These are phyloP conservation scores for Betula pendula DNA, from an alignment of 306 rosid species.

Conservation along the genomic window DNA sequence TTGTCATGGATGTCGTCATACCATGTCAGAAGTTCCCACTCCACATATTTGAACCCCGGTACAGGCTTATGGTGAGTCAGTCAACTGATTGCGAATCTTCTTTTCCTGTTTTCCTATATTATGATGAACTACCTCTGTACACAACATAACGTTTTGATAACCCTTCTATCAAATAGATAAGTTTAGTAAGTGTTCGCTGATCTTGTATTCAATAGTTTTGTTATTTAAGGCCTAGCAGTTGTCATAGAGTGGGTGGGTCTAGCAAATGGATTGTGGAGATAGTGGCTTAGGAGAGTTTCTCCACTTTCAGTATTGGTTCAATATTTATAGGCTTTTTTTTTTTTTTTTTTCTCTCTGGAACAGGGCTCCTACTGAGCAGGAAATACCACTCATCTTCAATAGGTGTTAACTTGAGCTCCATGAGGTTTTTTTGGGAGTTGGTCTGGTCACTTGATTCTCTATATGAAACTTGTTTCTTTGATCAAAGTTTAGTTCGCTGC, in stretches of 20 bases:
- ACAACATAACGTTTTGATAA: background rate
- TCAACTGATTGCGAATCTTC: constrained; percentile 15
- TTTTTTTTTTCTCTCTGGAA: background rate
- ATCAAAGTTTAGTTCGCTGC: background rate
- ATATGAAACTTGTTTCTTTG: background rate
- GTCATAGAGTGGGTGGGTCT: constrained; percentile 41
- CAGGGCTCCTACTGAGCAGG: background rate
- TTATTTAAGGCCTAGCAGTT: background rate
- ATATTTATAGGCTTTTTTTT: background rate
- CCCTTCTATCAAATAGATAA: background rate
- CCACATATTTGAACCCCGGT: constrained; percentile 96
- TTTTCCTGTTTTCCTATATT: background rate
- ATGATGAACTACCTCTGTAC: background rate
- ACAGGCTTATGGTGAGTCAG: constrained; percentile 94
- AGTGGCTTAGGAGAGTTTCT: constrained; percentile 57
- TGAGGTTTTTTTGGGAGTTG: background rate
- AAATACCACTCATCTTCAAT: background rate
- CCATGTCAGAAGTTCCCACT: constrained; percentile 93
- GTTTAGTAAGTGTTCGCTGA: background rate
- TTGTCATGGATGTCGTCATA: constrained; percentile 98
- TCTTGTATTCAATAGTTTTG: background rate
- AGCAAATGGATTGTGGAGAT: constrained; percentile 51
- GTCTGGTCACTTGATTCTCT: background rate
- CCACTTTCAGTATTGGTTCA: constrained; percentile 40
- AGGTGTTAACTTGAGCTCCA: background rate